These are phyloP conservation scores for Neltuma alba DNA, from an alignment of 306 rosid genomes.

Conservation along the genomic window DNA sequence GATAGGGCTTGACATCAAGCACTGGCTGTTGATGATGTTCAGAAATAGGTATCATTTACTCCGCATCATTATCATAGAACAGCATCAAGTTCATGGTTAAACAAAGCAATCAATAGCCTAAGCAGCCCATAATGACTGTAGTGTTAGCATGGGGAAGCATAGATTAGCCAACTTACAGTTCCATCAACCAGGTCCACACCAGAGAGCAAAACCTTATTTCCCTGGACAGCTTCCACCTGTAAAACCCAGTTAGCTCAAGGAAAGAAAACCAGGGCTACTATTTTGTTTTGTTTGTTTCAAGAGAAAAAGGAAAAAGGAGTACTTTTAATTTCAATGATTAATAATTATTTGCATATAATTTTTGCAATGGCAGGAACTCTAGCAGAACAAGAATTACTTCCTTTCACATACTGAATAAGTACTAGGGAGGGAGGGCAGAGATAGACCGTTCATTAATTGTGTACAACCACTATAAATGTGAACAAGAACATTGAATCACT, in stretches of 20 bases:
- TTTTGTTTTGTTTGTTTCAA: constrained; percentile 3
- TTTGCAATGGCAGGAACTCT: not conserved
- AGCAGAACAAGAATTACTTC: not conserved
- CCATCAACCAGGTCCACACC: constrained; percentile 97
- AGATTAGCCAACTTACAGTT: constrained; percentile 66
- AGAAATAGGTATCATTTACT: constrained; percentile 30
- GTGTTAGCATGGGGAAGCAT: constrained; percentile 24
- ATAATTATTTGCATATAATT: not conserved
- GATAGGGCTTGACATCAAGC: constrained; percentile 91
- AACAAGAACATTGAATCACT: constrained; percentile 6
- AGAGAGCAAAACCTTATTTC: constrained; percentile 78
- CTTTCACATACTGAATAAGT: not conserved
- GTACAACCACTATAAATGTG: not conserved
- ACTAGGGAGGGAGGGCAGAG: not conserved
- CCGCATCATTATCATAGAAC: constrained; percentile 21
- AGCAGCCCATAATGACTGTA: constrained; percentile 1
- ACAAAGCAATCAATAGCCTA: constrained; percentile 25
- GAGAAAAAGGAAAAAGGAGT: not conserved
- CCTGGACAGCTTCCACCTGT: constrained; percentile 83
- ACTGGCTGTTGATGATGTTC: constrained; percentile 70
- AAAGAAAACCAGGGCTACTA: not conserved
- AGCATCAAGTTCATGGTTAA: constrained; percentile 14
- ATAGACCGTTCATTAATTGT: not conserved
- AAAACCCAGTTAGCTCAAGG: constrained; percentile 24
- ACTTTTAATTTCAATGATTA: not conserved